These are phyloP conservation scores for Leccinum uliginosum DNA, from an alignment of 768 basidiomycete species.

Conservation along the genomic window DNA sequence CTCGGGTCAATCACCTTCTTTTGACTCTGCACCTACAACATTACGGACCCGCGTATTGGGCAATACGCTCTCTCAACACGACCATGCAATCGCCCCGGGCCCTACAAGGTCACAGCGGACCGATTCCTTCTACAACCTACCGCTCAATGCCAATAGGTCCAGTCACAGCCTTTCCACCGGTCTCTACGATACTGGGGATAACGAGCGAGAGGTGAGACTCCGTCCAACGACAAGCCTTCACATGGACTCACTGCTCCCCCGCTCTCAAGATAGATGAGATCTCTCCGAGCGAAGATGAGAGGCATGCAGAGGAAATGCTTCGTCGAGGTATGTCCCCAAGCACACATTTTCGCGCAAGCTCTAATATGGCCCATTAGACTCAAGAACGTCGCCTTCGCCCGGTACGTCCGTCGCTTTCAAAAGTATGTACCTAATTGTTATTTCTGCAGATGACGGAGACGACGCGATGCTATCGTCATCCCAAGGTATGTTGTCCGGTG, in stretches of 20 bases:
- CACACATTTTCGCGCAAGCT: no score
- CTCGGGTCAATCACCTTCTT: not conserved
- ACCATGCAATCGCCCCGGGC: not conserved
- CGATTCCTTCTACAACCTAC: not conserved
- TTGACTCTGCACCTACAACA: not conserved
- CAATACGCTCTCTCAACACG: not conserved
- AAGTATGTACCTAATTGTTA: not conserved
- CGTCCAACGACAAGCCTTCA: not conserved
- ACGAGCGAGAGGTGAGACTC: not conserved
- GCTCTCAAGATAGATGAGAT: not conserved
- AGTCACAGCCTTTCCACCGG: not conserved
- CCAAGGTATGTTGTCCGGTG: not conserved
- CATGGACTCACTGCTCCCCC: not conserved
- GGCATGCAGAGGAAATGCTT: not conserved
- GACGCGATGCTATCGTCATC: no score
- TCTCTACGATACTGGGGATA: not conserved
- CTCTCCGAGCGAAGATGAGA: not conserved
- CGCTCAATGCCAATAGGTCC: not conserved
- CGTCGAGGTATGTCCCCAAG: not conserved
- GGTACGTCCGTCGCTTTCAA: no score
- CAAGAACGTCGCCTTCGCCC: no score
- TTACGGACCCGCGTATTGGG: not conserved
- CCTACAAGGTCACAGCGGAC: not conserved
- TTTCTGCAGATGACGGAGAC: not conserved
- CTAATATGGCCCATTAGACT: no score